Percentiles rank a stretch among this genome's conserved stretches.
phyloP scores from a whole-genome alignment of 108 stramenopile species.

The Cylindrotheca closterium region DNA sequence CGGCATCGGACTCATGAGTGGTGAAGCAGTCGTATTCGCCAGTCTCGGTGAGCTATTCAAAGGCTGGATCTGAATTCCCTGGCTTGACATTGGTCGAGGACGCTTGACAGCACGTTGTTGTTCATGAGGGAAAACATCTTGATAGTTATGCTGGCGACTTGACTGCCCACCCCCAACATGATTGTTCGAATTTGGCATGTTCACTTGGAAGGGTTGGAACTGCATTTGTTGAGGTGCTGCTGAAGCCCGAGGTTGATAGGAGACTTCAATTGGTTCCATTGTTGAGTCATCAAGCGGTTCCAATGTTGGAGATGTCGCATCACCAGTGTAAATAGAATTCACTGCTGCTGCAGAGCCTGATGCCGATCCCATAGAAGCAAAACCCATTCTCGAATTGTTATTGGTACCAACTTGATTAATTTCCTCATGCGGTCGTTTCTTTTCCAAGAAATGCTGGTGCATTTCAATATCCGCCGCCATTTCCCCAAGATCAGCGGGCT shows the following conservation, averaged over 20 bases:
- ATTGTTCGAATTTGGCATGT: too few species aligned
- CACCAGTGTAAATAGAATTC: conserved; percentile 34
- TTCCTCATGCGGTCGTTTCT: conserved; percentile 67
- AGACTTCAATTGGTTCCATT: too few species aligned
- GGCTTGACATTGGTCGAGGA: too few species aligned
- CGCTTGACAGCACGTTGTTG: too few species aligned
- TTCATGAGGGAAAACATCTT: too few species aligned
- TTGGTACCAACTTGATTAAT: too few species aligned
- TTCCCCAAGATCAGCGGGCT: conserved; percentile 85
- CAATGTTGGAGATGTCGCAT: not conserved
- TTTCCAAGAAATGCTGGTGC: conserved; percentile 82
- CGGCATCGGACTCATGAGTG: not conserved
- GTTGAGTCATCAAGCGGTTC: not conserved
- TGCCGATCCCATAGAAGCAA: conserved; percentile 1
- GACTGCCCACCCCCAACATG: conserved; percentile 49
- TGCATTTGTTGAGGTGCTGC: conserved; percentile 2
- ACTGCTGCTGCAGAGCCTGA: conserved; percentile 7
- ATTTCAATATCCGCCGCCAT: conserved; percentile 92
- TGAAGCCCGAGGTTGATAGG: too few species aligned
- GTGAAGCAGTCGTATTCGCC: too few species aligned
- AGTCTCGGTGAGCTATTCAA: too few species aligned
- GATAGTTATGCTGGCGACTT: conserved; percentile 24
- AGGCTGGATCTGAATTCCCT: too few species aligned
- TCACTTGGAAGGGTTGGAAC: conserved; percentile 10
- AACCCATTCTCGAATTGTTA: too few species aligned